These are phyloP conservation scores for Populus hybrid DNA, from an alignment of 441 rosid genomes.

Conservation along the genomic window DNA sequence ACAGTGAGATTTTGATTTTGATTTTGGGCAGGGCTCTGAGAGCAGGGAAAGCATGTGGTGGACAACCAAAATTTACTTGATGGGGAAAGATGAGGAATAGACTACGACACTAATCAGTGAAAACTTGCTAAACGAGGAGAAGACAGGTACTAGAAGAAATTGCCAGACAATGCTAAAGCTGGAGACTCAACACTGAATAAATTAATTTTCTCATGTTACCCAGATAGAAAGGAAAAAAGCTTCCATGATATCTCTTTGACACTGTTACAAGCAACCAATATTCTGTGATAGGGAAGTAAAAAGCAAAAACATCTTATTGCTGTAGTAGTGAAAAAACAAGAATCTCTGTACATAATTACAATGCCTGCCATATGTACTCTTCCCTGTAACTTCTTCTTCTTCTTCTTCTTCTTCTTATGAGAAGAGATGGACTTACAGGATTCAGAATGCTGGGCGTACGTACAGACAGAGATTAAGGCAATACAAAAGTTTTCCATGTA, in stretches of 20 bases:
- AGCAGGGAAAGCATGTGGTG: background rate
- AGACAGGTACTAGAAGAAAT: constrained; percentile 1
- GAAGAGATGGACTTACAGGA: background rate
- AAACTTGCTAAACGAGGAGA: background rate
- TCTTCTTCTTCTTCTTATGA: constrained; percentile 3
- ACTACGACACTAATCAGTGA: background rate
- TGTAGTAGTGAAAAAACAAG: constrained; percentile 10
- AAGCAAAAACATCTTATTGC: constrained; percentile 2
- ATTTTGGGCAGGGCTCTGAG: background rate
- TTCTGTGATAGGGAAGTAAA: background rate
- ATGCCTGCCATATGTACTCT: background rate
- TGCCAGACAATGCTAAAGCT: constrained; percentile 2
- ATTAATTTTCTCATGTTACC: background rate
- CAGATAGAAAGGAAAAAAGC: background rate
- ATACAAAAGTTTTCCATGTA: background rate
- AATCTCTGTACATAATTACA: constrained; percentile 19
- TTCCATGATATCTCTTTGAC: background rate
- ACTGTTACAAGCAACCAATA: background rate
- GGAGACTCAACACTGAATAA: background rate
- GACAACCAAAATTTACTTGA: background rate
- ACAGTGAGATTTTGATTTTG: background rate
- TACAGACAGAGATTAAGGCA: background rate
- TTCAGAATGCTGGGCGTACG: background rate
- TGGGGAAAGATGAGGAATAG: background rate
- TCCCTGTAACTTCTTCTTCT: background rate